These are phyloP conservation scores for Ogataea thermomethanolica DNA, from an alignment of 805 yeast genomes.

Conservation along the genomic window DNA sequence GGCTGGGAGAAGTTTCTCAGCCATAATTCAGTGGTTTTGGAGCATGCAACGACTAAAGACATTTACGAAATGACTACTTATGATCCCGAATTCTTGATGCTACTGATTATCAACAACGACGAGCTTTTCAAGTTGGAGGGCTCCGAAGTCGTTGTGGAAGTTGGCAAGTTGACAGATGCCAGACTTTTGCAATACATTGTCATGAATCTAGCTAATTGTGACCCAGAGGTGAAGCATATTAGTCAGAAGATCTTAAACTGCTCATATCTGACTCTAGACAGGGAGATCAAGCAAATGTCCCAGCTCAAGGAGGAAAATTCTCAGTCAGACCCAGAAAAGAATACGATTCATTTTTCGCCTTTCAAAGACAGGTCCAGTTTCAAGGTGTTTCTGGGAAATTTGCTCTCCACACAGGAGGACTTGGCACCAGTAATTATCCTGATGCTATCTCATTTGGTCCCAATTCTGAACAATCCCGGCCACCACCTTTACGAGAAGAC, in stretches of 20 bases:
- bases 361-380: constrained; percentile 57
- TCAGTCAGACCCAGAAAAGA: constrained; percentile 5
- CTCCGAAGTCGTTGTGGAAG: constrained; percentile 38
- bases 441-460: constrained; percentile 51
- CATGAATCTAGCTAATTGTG: constrained; percentile 40
- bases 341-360: constrained; percentile 11
- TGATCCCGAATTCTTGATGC: constrained; percentile 68
- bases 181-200: constrained; percentile 50
- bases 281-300: constrained; percentile 31
- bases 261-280: constrained; percentile 40
- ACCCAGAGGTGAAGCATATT: constrained; percentile 31
- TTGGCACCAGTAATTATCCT: constrained; percentile 51
- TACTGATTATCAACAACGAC: constrained; percentile 59
- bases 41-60: constrained; percentile 17
- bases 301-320: constrained; percentile 14
- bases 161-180: constrained; percentile 56
- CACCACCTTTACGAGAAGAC: constrained; percentile 72
- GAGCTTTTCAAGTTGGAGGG: constrained; percentile 46
- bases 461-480: constrained; percentile 62
- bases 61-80: constrained; percentile 39
- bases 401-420: constrained; percentile 36
- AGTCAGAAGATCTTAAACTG: constrained; percentile 44
- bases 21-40: constrained; percentile 13
- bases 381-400: constrained; percentile 50
- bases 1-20: constrained; percentile 31